Conservation (phyloP, 1,284 basidiomycete genomes). For the Malassezia yamatoensis region DNA sequence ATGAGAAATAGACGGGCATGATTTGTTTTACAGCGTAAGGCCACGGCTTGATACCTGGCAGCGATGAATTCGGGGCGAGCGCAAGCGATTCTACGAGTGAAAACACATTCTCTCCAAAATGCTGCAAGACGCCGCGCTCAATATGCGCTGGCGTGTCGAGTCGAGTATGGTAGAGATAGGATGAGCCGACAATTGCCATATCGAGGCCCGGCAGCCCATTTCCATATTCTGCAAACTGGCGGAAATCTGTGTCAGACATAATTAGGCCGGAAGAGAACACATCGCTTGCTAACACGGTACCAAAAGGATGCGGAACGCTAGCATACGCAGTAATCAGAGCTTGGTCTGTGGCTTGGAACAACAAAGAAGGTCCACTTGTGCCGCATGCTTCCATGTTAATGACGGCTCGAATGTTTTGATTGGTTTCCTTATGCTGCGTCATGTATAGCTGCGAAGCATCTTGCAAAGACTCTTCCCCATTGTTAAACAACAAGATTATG, state of each 20-base stretch:
- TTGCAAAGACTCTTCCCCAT: slow-evolving; percentile 77
- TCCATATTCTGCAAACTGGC: slow-evolving; percentile 85
- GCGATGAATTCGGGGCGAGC: slow-evolving; percentile 36
- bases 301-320: slow-evolving; percentile 76
- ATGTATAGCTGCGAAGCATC: slow-evolving; percentile 69
- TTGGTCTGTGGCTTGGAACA: slow-evolving; percentile 90
- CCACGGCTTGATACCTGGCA: slow-evolving; percentile 21
- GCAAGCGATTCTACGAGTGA: slow-evolving; percentile 68
- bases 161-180: slow-evolving; percentile 84
- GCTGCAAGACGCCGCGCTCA: slow-evolving; percentile 64
- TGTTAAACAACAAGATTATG: slow-evolving; percentile 84
- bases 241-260: slow-evolving; percentile 52
- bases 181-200: slow-evolving; percentile 88
- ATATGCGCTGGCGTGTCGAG: slow-evolving; percentile 75
- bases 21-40: slow-evolving; percentile 49
- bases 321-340: slow-evolving; percentile 88
- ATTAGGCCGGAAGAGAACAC: slow-evolving; percentile 86
- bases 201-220: slow-evolving; percentile 51
- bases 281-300: slow-evolving; percentile 83
- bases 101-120: slow-evolving; percentile 84
- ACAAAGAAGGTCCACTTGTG: slow-evolving; percentile 71
- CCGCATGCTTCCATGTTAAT: slow-evolving; percentile 93
- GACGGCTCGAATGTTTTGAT: slow-evolving; percentile 64
- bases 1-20: slow-evolving; percentile 58
- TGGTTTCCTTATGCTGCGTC: slow-evolving; percentile 41